Conservation (phyloP, 192 early-diverging fungal species). For the Entomortierella chlamydospora region DNA sequence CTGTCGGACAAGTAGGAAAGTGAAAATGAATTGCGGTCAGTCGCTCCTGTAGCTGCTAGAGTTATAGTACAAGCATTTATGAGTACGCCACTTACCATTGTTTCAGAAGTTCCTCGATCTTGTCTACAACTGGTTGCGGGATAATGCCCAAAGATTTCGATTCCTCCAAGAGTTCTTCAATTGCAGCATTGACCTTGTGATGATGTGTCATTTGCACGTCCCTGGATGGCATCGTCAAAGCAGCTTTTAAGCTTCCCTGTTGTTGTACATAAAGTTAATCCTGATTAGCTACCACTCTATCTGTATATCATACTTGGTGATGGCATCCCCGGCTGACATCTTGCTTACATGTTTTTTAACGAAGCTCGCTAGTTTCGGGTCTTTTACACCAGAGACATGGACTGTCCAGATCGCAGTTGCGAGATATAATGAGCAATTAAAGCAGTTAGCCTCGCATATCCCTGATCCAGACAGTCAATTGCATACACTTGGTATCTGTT, state of each 20-base stretch:
- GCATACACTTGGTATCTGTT: too few relatives aligned
- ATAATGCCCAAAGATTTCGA: slow-evolving; percentile 22
- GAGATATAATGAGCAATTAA: neutral
- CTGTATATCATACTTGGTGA: too few relatives aligned
- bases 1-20: slow-evolving; percentile 4
- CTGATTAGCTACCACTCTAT: too few relatives aligned
- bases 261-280: neutral
- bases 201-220: slow-evolving; percentile 22
- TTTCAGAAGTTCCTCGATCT: slow-evolving; percentile 35
- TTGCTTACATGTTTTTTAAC: slow-evolving; percentile 41
- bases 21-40: neutral
- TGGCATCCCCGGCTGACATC: neutral
- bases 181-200: slow-evolving; percentile 7
- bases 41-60: too few relatives aligned
- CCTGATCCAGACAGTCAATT: too few relatives aligned
- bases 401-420: slow-evolving; percentile 3
- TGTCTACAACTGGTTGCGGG: slow-evolving; percentile 34
- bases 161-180: slow-evolving; percentile 23
- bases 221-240: slow-evolving; percentile 35
- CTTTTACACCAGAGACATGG: slow-evolving; percentile 36
- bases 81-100: slow-evolving; percentile 20
- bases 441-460: too few relatives aligned
- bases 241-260: slow-evolving; percentile 29
- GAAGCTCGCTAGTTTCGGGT: slow-evolving; percentile 26
- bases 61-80: neutral